A percentile compares a stretch with the other conserved stretches of the same genome.
Evolutionary conservation across 345 rosid species (phyloP).

Genomic region (Gossypium mustelinum): DNA sequence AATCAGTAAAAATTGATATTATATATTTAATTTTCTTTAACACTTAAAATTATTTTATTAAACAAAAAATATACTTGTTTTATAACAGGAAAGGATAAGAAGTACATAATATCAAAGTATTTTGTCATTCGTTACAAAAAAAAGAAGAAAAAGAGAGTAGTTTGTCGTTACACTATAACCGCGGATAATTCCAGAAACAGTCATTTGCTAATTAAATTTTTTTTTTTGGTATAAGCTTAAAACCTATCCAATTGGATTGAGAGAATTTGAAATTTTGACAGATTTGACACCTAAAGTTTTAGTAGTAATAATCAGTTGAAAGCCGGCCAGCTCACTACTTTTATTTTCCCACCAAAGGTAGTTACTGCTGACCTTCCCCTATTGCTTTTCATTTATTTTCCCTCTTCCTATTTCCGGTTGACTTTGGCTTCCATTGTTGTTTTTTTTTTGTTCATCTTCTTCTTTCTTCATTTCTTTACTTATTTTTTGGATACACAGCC

Average conservation of each 20-base stretch:
- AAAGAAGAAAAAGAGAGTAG: no score
- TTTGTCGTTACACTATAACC: no score
- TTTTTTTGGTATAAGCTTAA: no score
- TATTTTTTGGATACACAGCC: slow-evolving; percentile 16
- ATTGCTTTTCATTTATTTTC: background rate
- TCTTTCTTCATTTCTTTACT: background rate
- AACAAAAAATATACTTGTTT: background rate
- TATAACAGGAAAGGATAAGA: no score
- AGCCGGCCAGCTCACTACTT: background rate
- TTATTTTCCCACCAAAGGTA: background rate
- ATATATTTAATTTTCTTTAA: background rate
- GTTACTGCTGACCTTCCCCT: background rate
- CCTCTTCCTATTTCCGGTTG: background rate
- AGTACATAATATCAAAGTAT: no score
- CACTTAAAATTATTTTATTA: background rate
- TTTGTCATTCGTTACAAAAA: no score
- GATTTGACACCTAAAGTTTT: no score
- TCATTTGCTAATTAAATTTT: background rate
- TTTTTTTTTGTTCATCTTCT: background rate
- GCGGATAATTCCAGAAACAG: no score
- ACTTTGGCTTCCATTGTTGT: background rate
- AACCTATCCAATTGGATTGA: background rate
- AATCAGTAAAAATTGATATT: background rate
- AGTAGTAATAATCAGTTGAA: no score
- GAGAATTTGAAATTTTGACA: no score